Conservation (phyloP, 345 rosid genomes). For the Camelina sativa region DNA sequence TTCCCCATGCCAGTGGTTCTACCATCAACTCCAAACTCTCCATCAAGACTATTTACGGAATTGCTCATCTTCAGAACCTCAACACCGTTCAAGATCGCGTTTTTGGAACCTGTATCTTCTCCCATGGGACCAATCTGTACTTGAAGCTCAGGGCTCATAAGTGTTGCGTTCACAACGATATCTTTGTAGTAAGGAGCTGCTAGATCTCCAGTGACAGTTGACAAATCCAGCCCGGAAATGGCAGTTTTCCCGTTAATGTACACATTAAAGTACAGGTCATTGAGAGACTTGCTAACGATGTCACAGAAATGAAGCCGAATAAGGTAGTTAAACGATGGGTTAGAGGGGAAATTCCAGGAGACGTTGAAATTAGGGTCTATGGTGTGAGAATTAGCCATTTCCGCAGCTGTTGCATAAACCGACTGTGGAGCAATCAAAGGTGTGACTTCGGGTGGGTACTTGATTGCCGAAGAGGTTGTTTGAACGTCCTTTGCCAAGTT, state of each 20-base stretch:
- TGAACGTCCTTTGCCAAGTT: conserved; percentile 46
- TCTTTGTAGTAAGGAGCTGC: conserved; percentile 71
- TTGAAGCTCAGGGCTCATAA: conserved; percentile 50
- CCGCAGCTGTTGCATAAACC: conserved; percentile 64
- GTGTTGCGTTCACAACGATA: conserved; percentile 63
- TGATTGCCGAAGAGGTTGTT: conserved; percentile 51
- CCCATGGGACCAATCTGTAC: conserved; percentile 71
- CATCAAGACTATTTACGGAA: conserved; percentile 71
- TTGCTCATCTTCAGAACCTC: conserved; percentile 83
- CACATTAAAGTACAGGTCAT: conserved; percentile 74
- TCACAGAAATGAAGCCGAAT: conserved; percentile 81
- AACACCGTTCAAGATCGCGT: conserved; percentile 75
- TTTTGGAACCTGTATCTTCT: conserved; percentile 54
- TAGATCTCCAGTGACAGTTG: conserved; percentile 50
- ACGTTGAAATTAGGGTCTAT: conserved; percentile 59
- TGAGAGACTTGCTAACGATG: conserved; percentile 71
- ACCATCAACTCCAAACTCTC: conserved; percentile 78
- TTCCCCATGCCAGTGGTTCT: conserved; percentile 35
- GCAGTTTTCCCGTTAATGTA: conserved; percentile 68
- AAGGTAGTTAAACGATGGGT: conserved; percentile 58
- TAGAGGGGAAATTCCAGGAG: conserved; percentile 68
- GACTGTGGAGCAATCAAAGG: conserved; percentile 70
- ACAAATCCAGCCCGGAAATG: conserved; percentile 70
- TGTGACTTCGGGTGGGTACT: conserved; percentile 54
- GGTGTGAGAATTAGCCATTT: conserved; percentile 62